These are phyloP conservation scores for Pterocarpus macrocarpus DNA, from an alignment of 306 rosid genomes.

Conservation along the genomic window DNA sequence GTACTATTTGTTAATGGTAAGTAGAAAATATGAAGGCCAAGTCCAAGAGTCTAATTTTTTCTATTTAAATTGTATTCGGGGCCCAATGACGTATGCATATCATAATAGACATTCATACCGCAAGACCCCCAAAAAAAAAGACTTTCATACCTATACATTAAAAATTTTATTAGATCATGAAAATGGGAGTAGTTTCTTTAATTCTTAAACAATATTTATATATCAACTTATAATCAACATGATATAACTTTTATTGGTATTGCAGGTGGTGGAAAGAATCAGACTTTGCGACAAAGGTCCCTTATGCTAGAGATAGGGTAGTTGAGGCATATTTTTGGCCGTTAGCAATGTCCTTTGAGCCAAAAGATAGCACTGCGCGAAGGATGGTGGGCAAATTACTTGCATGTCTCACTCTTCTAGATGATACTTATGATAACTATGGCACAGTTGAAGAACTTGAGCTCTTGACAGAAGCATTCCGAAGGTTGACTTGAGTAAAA, in stretches of 20 bases:
- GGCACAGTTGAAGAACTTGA: conserved; percentile 58
- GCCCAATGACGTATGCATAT: no score
- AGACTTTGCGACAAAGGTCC: conserved; percentile 31
- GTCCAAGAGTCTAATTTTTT: no score
- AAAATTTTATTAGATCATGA: neutral
- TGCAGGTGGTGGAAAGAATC: conserved; percentile 56
- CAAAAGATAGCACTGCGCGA: conserved; percentile 35
- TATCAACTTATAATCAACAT: neutral
- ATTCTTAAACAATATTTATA: neutral
- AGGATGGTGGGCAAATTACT: conserved; percentile 35
- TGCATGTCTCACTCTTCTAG: neutral
- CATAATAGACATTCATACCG: no score
- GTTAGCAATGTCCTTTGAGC: conserved; percentile 21
- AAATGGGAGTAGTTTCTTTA: neutral
- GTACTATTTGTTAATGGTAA: neutral
- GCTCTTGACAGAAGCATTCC: conserved; percentile 52
- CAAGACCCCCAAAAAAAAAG: no score
- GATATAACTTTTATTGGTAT: neutral
- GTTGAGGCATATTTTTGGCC: conserved; percentile 46
- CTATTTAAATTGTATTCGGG: no score
- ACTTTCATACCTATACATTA: no score
- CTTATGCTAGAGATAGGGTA: conserved; percentile 53
- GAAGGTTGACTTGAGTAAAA: conserved; percentile 33
- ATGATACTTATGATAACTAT: conserved; percentile 57
- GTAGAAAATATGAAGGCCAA: neutral